Evolutionary conservation across 163 green algal species (phyloP).

Genomic region (Scenedesmus sp.): DNA sequence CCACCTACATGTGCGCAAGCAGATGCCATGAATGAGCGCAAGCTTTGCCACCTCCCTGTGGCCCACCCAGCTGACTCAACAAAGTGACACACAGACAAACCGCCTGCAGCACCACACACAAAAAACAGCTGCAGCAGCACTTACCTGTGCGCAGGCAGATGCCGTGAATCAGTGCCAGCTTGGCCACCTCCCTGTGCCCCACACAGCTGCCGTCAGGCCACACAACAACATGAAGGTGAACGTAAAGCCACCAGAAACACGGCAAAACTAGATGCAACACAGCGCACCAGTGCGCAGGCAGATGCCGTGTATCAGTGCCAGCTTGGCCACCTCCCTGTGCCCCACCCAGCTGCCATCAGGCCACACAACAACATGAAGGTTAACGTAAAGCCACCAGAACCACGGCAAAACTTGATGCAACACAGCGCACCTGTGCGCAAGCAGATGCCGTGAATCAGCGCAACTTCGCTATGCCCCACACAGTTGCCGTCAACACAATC

Average conservation of each 20-base stretch:
- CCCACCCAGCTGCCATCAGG: not conserved
- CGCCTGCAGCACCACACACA: too few relatives aligned
- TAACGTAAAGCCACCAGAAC: too few relatives aligned
- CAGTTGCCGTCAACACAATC: not conserved
- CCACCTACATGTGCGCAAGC: constrained; percentile 68
- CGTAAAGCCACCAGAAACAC: too few relatives aligned
- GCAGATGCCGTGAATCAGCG: not conserved
- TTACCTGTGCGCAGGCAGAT: constrained; percentile 68
- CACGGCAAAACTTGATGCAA: too few relatives aligned
- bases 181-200: not conserved
- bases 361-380: too few relatives aligned
- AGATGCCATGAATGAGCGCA: not conserved
- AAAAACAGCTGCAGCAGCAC: not conserved
- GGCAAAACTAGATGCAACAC: not conserved
- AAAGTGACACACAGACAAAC: not conserved
- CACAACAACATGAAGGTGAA: not conserved
- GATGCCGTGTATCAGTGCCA: not conserved
- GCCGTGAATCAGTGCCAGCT: not conserved
- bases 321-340: not conserved
- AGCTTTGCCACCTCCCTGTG: not conserved
- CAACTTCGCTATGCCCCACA: not conserved
- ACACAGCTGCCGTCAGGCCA: not conserved
- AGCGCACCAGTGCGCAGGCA: not conserved
- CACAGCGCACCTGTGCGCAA: constrained; percentile 68
- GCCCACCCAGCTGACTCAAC: constrained; percentile 61